These are phyloP conservation scores for Sporothrix pseudoabietina DNA, from an alignment of 2,329 filamentous ascomycete genomes.

Conservation along the genomic window DNA sequence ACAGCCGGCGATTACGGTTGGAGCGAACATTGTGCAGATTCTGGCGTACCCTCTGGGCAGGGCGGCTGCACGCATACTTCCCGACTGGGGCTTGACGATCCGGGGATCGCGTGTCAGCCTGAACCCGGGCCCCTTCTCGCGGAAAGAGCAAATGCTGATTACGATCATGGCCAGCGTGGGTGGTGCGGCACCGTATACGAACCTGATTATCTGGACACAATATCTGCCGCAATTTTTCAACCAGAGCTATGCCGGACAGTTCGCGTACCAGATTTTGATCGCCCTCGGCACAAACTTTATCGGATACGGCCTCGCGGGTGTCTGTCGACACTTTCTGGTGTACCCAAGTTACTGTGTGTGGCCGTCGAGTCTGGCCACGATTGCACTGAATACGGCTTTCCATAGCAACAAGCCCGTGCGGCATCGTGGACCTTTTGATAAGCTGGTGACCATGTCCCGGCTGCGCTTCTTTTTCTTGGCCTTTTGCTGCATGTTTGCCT, in stretches of 20 bases:
- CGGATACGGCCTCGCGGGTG: conserved; percentile 57
- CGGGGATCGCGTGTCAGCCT: neutral
- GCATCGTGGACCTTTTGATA: neutral
- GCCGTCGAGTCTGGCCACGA: conserved; percentile 52
- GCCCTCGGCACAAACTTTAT: conserved; percentile 56
- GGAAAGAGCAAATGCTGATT: conserved; percentile 6
- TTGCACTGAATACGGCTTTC: conserved; percentile 52
- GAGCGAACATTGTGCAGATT: neutral
- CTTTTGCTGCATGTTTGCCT: neutral
- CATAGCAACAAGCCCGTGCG: conserved; percentile 41
- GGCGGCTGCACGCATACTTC: neutral
- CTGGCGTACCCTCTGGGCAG: conserved; percentile 3
- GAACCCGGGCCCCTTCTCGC: neutral
- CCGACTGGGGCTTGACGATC: neutral
- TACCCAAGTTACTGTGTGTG: conserved; percentile 56
- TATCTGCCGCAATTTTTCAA: conserved; percentile 11
- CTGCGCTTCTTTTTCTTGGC: neutral
- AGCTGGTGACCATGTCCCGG: neutral
- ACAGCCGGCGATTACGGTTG: neutral
- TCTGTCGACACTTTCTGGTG: conserved; percentile 54
- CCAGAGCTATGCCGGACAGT: neutral
- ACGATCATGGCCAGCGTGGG: conserved; percentile 5
- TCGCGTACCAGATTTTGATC: conserved; percentile 37
- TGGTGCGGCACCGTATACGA: neutral
- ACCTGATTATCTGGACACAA: neutral